Evolutionary conservation across 208 protist species (phyloP), one percentile per base, ranked within the genome.

Genomic region (Sergeia podlipaevii): DNA sequence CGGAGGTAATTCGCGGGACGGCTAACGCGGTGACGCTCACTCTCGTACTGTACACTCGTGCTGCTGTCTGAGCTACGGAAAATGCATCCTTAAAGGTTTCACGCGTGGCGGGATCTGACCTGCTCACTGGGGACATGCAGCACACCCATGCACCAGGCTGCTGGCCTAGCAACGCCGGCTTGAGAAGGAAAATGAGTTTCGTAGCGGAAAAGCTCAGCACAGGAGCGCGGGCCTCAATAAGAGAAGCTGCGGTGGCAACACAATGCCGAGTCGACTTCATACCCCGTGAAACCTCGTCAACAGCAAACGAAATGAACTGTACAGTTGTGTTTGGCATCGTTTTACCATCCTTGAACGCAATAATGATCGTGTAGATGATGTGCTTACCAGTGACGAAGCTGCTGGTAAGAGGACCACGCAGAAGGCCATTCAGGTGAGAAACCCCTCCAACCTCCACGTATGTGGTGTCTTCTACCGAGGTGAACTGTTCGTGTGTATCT

Each of bases 11-110:
- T 44, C n/a, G 38, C 38, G 15, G 51, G 21, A 47, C 51, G 1
- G 51, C 52, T 2, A 18, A 28, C 2, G 38, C 29, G 13, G 68
- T 34, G 17, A 76, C 43, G 30, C 67, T 67, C 41, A 75, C 65
- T 23, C 79, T 70, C 8, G 65, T 76, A 41, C 65, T 71, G 50
- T 80, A 80, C 1, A 89, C 45, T 21, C 74, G 70, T 20, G 60
- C 57, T 4, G 66, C 63, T 3, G 70, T 85, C 45, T 84, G 71
- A 10, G 77, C 79, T 5, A 91, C 69, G 28, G 67, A 67, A 55
- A 88, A 91, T 0, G 84, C 70, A 23, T 91, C 84, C 45, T 78
- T 77, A 52, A 91, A 91, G 0, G 79, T 80, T 51, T 87, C 83
- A 4, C 65, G 72, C 21, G 72, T 43, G 11, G 43, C 17, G 15